Percentiles rank a stretch among this genome's conserved stretches.
phyloP scores from a whole-genome alignment of 352 stramenopile genomes.

The Nothophytophthora sp. region DNA sequence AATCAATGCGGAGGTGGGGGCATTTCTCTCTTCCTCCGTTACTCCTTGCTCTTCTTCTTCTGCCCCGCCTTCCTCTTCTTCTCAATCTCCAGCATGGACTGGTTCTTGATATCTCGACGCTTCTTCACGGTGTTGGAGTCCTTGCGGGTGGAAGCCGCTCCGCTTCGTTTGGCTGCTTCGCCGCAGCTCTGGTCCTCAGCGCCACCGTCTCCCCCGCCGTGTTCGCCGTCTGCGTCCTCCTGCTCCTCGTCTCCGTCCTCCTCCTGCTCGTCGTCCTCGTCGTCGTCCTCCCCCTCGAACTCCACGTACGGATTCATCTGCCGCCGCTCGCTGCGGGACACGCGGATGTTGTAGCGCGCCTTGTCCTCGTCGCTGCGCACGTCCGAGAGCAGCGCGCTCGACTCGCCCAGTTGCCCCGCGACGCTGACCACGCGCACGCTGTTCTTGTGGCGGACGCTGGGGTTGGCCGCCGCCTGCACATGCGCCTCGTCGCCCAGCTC shows the following conservation, averaged over 20 bases:
- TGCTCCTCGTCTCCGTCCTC: constrained; percentile 24
- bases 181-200: constrained; percentile 8
- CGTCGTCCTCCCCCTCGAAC: constrained; percentile 23
- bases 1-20: background rate
- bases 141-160: background rate
- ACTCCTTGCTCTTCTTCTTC: constrained; percentile 50
- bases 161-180: background rate
- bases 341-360: constrained; percentile 74
- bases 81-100: constrained; percentile 59
- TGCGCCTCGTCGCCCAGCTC: constrained; percentile 77
- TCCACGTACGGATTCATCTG: constrained; percentile 73
- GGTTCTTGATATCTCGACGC: constrained; percentile 69
- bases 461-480: constrained; percentile 43
- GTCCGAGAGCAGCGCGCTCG: constrained; percentile 29
- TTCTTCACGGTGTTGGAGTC: constrained; percentile 37
- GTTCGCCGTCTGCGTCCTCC: background rate
- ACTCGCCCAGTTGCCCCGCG: constrained; percentile 27
- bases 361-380: constrained; percentile 62
- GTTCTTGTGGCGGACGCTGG: constrained; percentile 72
- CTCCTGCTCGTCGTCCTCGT: constrained; percentile 27
- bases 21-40: constrained; percentile 8
- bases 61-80: constrained; percentile 54
- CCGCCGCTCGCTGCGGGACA: constrained; percentile 46
- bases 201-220: constrained; percentile 1
- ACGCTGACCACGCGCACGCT: constrained; percentile 48